A percentile compares a stretch with the other conserved stretches of the same genome.
phyloP scores from a whole-genome alignment of 2,329 filamentous ascomycete species.

The Rasamsonia emersonii region DNA sequence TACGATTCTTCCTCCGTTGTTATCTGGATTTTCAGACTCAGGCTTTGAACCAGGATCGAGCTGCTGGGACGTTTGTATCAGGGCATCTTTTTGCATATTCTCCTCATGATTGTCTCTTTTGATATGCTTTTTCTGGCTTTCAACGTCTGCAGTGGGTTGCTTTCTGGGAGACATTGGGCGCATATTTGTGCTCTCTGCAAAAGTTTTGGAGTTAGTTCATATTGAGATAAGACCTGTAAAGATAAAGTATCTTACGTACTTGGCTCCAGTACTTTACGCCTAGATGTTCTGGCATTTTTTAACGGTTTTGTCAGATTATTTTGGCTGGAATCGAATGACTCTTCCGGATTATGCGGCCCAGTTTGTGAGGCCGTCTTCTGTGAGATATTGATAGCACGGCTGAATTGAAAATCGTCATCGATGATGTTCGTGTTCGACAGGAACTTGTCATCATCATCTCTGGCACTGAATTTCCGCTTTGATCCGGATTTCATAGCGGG shows the following conservation, averaged over 20 bases:
- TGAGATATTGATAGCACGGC: conserved; percentile 16
- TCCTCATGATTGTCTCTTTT: background rate
- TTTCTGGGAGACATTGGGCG: conserved; percentile 29
- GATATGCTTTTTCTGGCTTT: conserved; percentile 10
- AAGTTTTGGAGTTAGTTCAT: conserved; percentile 9
- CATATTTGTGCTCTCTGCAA: conserved; percentile 42
- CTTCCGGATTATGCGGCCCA: background rate
- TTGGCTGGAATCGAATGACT: conserved; percentile 8
- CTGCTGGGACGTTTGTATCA: background rate
- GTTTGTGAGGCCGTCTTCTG: conserved; percentile 7
- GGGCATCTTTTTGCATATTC: conserved; percentile 3
- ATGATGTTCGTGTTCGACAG: conserved; percentile 9
- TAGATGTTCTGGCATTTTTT: conserved; percentile 11
- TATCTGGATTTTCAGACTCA: too few relatives aligned
- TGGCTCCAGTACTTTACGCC: conserved; percentile 32
- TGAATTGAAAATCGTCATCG: conserved; percentile 29
- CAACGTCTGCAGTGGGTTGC: conserved; percentile 10
- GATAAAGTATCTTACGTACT: conserved; percentile 27
- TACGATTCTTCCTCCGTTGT: too few relatives aligned
- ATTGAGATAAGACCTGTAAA: background rate
- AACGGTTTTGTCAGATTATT: conserved; percentile 11
- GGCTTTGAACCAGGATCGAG: background rate
- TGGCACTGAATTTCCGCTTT: conserved; percentile 50
- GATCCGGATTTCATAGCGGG: conserved; percentile 37
- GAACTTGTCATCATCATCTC: conserved; percentile 40